These are phyloP conservation scores for Diaporthe citriasiana DNA, from an alignment of 2,329 filamentous ascomycete genomes.

Conservation along the genomic window DNA sequence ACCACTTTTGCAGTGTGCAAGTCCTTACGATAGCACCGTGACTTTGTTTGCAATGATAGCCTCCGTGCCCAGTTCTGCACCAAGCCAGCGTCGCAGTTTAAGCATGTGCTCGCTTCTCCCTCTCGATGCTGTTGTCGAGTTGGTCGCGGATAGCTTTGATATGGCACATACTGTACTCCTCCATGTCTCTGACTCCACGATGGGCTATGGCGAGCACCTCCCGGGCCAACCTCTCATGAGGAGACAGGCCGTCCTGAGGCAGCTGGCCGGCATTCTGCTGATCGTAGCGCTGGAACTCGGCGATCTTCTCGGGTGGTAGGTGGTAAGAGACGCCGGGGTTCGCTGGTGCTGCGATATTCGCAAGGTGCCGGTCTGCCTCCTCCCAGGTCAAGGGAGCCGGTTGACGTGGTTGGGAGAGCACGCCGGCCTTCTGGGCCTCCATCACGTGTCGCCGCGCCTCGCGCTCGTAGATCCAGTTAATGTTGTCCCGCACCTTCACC, in stretches of 20 bases:
- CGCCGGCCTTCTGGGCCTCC: conserved; percentile 42
- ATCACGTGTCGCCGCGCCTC: conserved; percentile 51
- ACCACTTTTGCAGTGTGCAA: neutral
- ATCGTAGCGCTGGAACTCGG: conserved; percentile 31
- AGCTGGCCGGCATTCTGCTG: neutral
- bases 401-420: conserved; percentile 33
- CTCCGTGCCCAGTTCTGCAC: neutral
- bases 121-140: conserved; percentile 37
- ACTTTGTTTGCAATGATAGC: neutral
- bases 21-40: neutral
- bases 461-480: conserved; percentile 52
- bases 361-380: conserved; percentile 49
- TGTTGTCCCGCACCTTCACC: conserved; percentile 50
- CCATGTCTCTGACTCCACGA: conserved; percentile 29
- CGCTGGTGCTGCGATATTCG: conserved; percentile 47
- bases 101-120: conserved; percentile 29
- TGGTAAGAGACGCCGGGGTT: conserved; percentile 46
- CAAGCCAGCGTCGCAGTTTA: conserved; percentile 5
- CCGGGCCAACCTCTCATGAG: conserved; percentile 32
- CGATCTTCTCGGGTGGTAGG: conserved; percentile 33
- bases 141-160: conserved; percentile 37
- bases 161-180: conserved; percentile 38
- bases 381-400: conserved; percentile 40
- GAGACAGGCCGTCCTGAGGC: conserved; percentile 15
- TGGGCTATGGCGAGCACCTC: conserved; percentile 37